Base-by-base conservation (phyloP, 345 rosid species). In the Kernera saxatilis region DNA sequence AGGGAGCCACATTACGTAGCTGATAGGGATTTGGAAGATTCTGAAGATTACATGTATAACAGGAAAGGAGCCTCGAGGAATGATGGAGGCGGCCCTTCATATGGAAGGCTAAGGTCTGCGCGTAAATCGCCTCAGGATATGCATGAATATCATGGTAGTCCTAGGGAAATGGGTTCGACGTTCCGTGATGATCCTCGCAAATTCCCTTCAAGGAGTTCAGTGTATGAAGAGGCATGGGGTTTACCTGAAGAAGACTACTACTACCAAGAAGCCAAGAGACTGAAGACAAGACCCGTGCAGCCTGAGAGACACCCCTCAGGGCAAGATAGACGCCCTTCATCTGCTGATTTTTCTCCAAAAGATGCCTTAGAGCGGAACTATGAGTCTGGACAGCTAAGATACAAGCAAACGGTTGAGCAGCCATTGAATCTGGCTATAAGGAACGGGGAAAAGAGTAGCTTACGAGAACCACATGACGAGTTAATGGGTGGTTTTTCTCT, bases 171-270 rank as follows among this genome's bases (percentile, higher is more conserved):
- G 82, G 77, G 40, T 51, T 60, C 73, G 19, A 71, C 74, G 22
- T 79, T 77, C 61, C 83, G 75, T 71, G 87, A 86, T 57, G 78
- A 56, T 72, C 67, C 83, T 54, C 84, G 69, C 56, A 81, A 75
- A 63, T 71, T 74, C 48, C 44, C 84, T 65, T 78, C 70, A 26
- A 84, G 80, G 73, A 78, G 57, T 75, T 72, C 84, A 41, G 29
- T 64, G 55, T 85, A 81, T 29, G 91, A 87, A 70, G 97, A 88
- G 75, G 87, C 80, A 32, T 82, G 98, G 93, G 96, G 87, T 72
- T 67, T 84, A 64, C 81, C 87, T 6, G 96, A 88, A 74, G 97
- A 91, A 74, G 68, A 80, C 14, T 81, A 85, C 76, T 64, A 73
- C 56, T 69, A 80, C 69, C 92, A 67, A 50, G 92, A 83, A 53